Evolutionary conservation across 352 stramenopile species (phyloP), one percentile per base, ranked within the genome.

Genomic region (Phytophthora chlamydospora): DNA sequence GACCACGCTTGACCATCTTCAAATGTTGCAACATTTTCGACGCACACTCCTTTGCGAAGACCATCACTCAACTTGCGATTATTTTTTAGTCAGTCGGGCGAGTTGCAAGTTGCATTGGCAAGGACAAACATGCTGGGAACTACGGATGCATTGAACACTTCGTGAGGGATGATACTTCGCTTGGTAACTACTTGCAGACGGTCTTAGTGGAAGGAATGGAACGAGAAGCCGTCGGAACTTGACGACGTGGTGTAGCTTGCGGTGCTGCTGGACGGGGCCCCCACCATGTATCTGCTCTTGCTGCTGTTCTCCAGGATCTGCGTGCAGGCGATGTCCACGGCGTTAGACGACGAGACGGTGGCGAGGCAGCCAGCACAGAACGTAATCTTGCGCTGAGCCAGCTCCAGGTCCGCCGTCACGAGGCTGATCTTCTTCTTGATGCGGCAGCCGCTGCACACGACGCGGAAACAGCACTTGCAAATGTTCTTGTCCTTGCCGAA

Each of bases 381-480:
- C 2, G 62, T 55, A 32, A 62, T 51, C 49, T 71, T 71, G 21
- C 62, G 62, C 49, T 71, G 56, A 6, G 50, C 38, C 17, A 71
- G 43, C 56, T 71, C 56, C 12, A 71, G 49, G 39, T 71, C 56
- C 13, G 62, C 56, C 2, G 56, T 71, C 43, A 71, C 62, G 16
- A 71, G 42, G 24, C 49, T 66, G 48, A 71, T 71, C 42, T 66
- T 71, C 50, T 66, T 66, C 56, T 71, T 71, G 44, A 66, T 71
- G 4, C 60, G 59, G 50, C 62, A 71, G 9, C 48, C 62, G 13
- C 49, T 58, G 39, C 62, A 71, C 31, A 71, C 56, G 29, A 66
- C 48, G 49, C 56, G 62, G 56, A 71, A 71, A 49, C 62, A 71
- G 19, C 48, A 71, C 39, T 58, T 63, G 43, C 56, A 71, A 13